Evolutionary conservation across 2,329 filamentous ascomycete species (phyloP).

Genomic region (Botryosphaeria agaves): DNA sequence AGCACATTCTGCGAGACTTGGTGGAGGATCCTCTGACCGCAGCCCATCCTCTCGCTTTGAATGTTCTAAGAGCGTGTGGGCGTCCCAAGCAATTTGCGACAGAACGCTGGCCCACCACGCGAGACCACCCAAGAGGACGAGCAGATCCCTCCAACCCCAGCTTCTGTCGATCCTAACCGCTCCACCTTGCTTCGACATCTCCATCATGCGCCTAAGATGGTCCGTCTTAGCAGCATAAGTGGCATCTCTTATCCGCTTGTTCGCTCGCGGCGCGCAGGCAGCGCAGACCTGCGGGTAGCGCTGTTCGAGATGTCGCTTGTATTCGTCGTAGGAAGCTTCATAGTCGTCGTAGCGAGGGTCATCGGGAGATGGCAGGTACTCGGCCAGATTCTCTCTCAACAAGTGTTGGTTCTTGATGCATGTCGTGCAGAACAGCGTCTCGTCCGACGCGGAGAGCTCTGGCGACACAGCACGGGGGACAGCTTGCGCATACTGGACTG

Average conservation of each 20-base stretch:
- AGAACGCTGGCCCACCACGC: constrained; percentile 22
- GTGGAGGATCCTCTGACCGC: not conserved
- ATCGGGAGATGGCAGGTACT: constrained; percentile 52
- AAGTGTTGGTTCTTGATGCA: constrained; percentile 85
- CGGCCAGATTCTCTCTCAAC: constrained; percentile 55
- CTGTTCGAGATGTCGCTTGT: constrained; percentile 55
- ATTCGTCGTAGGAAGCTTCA: constrained; percentile 51
- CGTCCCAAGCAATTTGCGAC: constrained; percentile 18
- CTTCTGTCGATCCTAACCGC: constrained; percentile 25
- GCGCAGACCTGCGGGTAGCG: constrained; percentile 81
- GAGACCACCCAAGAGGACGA: constrained; percentile 24
- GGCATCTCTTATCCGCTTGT: constrained; percentile 48
- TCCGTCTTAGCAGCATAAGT: constrained; percentile 77
- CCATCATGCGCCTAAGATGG: constrained; percentile 56
- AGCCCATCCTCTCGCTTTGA: not conserved
- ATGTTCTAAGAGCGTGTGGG: constrained; percentile 2
- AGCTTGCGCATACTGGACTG: constrained; percentile 28
- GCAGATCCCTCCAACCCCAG: constrained; percentile 26
- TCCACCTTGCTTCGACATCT: constrained; percentile 27
- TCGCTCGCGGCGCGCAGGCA: constrained; percentile 59
- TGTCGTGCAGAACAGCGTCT: constrained; percentile 47
- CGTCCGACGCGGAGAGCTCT: constrained; percentile 14
- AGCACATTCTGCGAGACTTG: not conserved
- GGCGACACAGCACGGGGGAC: constrained; percentile 20
- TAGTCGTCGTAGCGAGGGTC: constrained; percentile 53